Evolutionary conservation across 495 filamentous ascomycete species (phyloP).

Genomic region (Choiromyces venosus): DNA sequence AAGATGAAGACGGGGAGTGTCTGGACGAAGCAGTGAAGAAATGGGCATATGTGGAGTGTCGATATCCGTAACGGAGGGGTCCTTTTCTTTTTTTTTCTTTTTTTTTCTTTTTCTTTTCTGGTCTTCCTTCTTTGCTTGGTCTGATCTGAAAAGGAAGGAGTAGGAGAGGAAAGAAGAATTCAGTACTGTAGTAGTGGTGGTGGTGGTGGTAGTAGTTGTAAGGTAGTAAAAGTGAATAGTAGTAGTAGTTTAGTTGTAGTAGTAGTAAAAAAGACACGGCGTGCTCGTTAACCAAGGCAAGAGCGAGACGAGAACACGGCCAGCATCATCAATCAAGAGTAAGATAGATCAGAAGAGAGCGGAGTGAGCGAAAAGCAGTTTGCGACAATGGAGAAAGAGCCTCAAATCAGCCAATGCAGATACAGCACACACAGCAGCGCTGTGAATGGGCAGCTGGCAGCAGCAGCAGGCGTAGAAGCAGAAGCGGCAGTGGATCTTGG

Average conservation of each 20-base stretch:
- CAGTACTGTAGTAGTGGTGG: slow-evolving; percentile 3
- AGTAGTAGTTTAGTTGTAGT: not conserved
- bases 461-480: slow-evolving; percentile 34
- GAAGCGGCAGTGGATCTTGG: slow-evolving; percentile 33
- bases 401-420: slow-evolving; percentile 33
- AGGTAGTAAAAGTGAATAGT: not conserved
- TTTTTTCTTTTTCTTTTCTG: not conserved
- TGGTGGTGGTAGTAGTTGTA: not conserved
- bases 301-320: not conserved
- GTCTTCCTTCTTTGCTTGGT: not conserved
- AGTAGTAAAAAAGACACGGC: not conserved
- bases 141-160: not conserved
- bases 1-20: not conserved
- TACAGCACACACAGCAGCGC: slow-evolving; percentile 5
- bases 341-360: not conserved
- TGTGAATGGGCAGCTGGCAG: slow-evolving; percentile 28
- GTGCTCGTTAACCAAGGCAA: not conserved
- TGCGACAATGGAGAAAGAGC: slow-evolving; percentile 16
- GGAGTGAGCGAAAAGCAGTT: not conserved
- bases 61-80: not conserved
- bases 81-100: not conserved
- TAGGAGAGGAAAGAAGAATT: not conserved
- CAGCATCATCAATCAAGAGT: not conserved
- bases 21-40: not conserved
- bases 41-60: slow-evolving; percentile 1